A percentile compares a stretch with the other conserved stretches of the same genome.
Evolutionary conservation across 2,329 filamentous ascomycete species (phyloP).

Genomic region (Aureobasidium leucospermi): DNA sequence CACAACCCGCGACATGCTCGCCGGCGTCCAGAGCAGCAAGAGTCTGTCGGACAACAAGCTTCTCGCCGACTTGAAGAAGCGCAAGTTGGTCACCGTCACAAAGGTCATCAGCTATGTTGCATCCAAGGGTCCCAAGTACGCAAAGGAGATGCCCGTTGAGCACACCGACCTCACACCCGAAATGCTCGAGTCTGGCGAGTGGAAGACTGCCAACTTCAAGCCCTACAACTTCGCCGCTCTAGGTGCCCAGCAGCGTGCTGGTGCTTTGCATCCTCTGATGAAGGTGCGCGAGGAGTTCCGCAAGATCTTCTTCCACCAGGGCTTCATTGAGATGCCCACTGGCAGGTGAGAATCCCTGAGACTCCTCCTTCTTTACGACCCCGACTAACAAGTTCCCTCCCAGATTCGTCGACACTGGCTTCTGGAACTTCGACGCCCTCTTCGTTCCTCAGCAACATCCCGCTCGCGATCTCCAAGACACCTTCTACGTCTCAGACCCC

Average conservation of each 20-base stretch:
- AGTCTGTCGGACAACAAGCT: constrained; percentile 67
- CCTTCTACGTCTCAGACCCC: constrained; percentile 95
- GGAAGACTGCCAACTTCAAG: constrained; percentile 89
- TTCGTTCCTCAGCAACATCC: constrained; percentile 98
- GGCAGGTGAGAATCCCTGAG: constrained; percentile 48
- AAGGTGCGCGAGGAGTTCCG: constrained; percentile 95
- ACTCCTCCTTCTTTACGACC: no score
- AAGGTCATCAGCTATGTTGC: constrained; percentile 83
- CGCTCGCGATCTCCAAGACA: constrained; percentile 93
- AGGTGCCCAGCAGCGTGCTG: constrained; percentile 53
- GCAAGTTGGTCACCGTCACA: constrained; percentile 76
- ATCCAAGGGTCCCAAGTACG: constrained; percentile 79
- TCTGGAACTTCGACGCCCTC: constrained; percentile 98
- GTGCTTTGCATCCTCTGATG: constrained; percentile 56
- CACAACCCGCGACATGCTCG: constrained; percentile 66
- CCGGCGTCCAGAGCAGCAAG: constrained; percentile 61
- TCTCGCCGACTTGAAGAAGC: constrained; percentile 77
- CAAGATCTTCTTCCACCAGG: constrained; percentile 98
- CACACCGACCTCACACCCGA: constrained; percentile 92
- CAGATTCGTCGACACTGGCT: constrained; percentile 85
- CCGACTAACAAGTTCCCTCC: constrained; percentile 11
- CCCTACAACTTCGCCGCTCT: constrained; percentile 71
- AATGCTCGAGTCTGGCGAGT: constrained; percentile 79
- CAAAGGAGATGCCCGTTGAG: constrained; percentile 80
- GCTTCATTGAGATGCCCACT: constrained; percentile 97